Base-by-base conservation (phyloP, 805 yeast species). In the Sporopachydermia lactativora region DNA sequence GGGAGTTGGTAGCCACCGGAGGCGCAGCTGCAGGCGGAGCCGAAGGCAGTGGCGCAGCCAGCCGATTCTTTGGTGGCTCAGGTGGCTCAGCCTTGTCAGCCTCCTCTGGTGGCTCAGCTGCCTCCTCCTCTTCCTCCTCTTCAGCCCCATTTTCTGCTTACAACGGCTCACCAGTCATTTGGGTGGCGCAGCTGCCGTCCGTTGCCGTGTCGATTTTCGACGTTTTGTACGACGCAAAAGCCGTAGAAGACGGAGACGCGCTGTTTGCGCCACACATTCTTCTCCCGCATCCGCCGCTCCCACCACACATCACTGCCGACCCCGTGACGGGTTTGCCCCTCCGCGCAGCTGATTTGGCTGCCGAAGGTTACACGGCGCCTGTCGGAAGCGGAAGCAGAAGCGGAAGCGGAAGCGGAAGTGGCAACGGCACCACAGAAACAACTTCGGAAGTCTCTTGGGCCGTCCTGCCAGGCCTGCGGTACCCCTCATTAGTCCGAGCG, bases 201-300 rank as follows among this genome's bases (percentile, higher is more conserved):
- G 71, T 81, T 19, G 77, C 83, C 0, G 79, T 81, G 13, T 74
- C 75, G 48, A 81, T 85, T 1, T 88, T 86, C 60, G 97, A 89
- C 55, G 72, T 86, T 2, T 76, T 73, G 18, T 43, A 39, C 36
- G 31, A 24, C n/a, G 31, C 13, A 24, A 24, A 24, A 24, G 8
- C 31, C 8, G 31, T 24, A n/a, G n/a, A 24, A 24, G 31, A 24
- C n/a, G 13, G 13, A 24, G 31, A 24, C 13, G 18, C 19, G 13
- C 19, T 41, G 14, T 18, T 31, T 16, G 49, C 47, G 14, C 46
- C 50, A 34, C 44, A 57, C 17, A 53, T 62, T 3, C 43, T 61
- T 14, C 52, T 61, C 14, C 61, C 57, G 6, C 68, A 64, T 48
- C 68, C 68, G 8, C 45, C 14, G 47, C 41, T 35, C 44, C n/a